Evolutionary conservation across 179 eudicot genomes (phyloP).

Genomic region (Beta lomatogona): DNA sequence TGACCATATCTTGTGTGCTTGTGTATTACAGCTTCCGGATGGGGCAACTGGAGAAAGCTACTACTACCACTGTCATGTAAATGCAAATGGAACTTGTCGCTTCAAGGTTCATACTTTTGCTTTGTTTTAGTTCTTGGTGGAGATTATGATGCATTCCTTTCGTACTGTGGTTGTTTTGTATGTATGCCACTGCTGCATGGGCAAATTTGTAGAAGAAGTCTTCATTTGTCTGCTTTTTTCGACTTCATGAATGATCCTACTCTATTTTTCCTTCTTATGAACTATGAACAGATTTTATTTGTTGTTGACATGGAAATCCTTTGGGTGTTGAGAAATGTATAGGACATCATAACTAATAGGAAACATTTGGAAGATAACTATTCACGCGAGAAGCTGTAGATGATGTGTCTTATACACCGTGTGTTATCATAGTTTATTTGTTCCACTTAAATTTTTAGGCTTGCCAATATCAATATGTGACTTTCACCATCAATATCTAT

Average conservation of each 20-base stretch:
- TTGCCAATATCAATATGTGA: too few relatives aligned
- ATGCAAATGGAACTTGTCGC: slow-evolving; percentile 44
- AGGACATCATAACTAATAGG: too few relatives aligned
- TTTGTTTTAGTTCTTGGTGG: neutral
- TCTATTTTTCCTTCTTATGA: neutral
- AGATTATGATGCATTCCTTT: slow-evolving; percentile 5
- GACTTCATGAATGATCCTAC: neutral
- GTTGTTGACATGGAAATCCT: neutral
- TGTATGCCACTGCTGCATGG: neutral
- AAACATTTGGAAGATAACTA: too few relatives aligned
- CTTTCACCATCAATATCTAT: too few relatives aligned
- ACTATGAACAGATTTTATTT: neutral
- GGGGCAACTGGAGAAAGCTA: slow-evolving; percentile 56
- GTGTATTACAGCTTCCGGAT: slow-evolving; percentile 27
- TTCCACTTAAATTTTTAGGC: too few relatives aligned
- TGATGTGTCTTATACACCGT: neutral
- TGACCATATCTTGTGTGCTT: neutral
- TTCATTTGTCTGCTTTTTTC: neutral
- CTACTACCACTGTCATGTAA: slow-evolving; percentile 59
- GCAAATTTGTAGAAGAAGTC: neutral
- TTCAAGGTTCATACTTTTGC: slow-evolving; percentile 54
- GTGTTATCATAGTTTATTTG: too few relatives aligned
- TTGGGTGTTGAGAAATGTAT: neutral
- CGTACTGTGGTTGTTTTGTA: neutral
- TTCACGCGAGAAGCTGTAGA: neutral